Conservation (phyloP, 345 rosid species). For the Melaleuca quinquenervia region DNA sequence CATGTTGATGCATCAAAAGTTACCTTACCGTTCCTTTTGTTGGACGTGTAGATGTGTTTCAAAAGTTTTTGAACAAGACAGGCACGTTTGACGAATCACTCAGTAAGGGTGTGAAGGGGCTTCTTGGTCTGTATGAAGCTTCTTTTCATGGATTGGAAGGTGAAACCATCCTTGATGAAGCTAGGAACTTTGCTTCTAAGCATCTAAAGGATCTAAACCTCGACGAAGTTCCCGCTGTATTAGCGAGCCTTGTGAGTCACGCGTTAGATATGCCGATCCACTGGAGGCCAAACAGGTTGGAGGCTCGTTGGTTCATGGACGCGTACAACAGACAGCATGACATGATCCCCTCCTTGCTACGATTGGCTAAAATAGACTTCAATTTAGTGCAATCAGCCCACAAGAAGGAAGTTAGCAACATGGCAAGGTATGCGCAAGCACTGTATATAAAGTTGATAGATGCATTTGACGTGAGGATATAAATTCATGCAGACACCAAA, state of each 20-base stretch:
- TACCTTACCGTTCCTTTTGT: not conserved
- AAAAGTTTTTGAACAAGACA: not conserved
- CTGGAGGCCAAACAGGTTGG: slow-evolving; percentile 4
- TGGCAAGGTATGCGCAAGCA: not conserved
- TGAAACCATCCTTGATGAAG: slow-evolving; percentile 3
- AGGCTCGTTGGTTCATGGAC: slow-evolving; percentile 8
- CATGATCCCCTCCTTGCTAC: not conserved
- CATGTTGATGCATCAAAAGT: not conserved
- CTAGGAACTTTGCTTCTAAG: not conserved
- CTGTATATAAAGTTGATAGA: not conserved
- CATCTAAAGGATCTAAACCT: not conserved
- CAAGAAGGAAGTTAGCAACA: not conserved
- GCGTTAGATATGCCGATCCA: slow-evolving; percentile 10
- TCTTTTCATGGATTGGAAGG: slow-evolving; percentile 2
- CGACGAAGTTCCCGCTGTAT: not conserved
- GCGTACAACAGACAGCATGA: not conserved
- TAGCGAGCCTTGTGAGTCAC: not conserved
- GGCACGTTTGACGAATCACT: not conserved
- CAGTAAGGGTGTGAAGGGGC: not conserved
- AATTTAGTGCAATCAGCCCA: slow-evolving; percentile 2
- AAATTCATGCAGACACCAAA: not conserved
- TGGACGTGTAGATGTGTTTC: not conserved
- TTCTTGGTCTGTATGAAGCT: slow-evolving; percentile 14
- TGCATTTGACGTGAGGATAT: not conserved
- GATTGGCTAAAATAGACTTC: slow-evolving; percentile 8